Percentiles rank a stretch among this genome's conserved stretches.
Evolutionary conservation across 768 basidiomycete genomes (phyloP).

Genomic region (Macrolepiota dolichaula): DNA sequence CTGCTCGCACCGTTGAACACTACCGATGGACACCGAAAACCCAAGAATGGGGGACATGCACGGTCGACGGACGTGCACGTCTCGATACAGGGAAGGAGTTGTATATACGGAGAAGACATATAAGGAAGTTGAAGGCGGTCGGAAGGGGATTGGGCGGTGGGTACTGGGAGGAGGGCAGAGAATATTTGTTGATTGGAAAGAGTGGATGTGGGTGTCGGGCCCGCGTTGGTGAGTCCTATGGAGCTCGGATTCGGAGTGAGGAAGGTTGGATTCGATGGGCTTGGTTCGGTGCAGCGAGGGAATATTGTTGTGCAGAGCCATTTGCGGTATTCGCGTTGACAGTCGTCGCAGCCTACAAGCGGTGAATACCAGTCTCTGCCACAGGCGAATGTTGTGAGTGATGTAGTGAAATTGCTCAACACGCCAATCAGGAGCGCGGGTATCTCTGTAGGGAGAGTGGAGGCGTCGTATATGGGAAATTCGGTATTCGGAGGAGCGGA

Average conservation of each 20-base stretch:
- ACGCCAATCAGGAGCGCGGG: slow-evolving; percentile 49
- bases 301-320: slow-evolving; percentile 79
- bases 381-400: slow-evolving; percentile 72
- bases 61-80: slow-evolving; percentile 71
- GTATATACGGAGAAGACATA: slow-evolving; percentile 43
- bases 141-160: slow-evolving; percentile 26
- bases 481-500: slow-evolving; percentile 37
- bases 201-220: slow-evolving; percentile 28
- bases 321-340: slow-evolving; percentile 64
- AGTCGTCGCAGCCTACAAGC: slow-evolving; percentile 72
- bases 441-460: slow-evolving; percentile 9
- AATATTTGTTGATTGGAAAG: slow-evolving; percentile 27
- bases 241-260: slow-evolving; percentile 30
- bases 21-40: slow-evolving; percentile 63
- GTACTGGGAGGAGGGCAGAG: slow-evolving; percentile 47
- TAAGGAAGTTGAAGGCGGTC: slow-evolving; percentile 49
- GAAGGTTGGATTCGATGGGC: slow-evolving; percentile 27
- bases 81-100: slow-evolving; percentile 77
- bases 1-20: slow-evolving; percentile 61
- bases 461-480: slow-evolving; percentile 7
- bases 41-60: slow-evolving; percentile 72
- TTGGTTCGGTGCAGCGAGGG: slow-evolving; percentile 68
- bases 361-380: slow-evolving; percentile 80
- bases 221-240: slow-evolving; percentile 30
- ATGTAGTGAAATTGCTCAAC: slow-evolving; percentile 72